phyloP scores from a whole-genome alignment of 805 yeast genomes.

The Zygosaccharomyces rouxii region DNA sequence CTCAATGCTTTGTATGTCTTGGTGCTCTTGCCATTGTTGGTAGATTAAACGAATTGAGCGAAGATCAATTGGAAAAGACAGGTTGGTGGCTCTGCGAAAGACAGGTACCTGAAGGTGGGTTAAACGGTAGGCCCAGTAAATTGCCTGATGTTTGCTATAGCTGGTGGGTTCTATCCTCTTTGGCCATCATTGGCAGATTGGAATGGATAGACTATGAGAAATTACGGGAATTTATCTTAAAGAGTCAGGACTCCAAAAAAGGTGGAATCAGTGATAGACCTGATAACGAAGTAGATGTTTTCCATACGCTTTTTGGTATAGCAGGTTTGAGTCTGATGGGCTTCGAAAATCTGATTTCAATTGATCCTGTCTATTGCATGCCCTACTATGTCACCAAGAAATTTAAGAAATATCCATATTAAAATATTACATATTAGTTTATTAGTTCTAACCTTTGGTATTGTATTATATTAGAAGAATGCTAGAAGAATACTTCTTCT shows the following conservation, averaged over 20 bases:
- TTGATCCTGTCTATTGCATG: conserved; percentile 87
- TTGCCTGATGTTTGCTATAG: conserved; percentile 96
- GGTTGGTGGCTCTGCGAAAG: conserved; percentile 91
- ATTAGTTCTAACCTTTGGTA: neutral
- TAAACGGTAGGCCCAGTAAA: conserved; percentile 95
- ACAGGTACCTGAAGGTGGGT: conserved; percentile 80
- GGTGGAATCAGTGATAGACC: conserved; percentile 95
- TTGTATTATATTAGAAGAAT: neutral
- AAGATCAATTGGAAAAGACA: conserved; percentile 42
- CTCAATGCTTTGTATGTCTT: conserved; percentile 82
- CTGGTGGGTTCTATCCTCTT: conserved; percentile 91
- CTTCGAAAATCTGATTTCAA: conserved; percentile 49
- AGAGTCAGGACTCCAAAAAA: conserved; percentile 65
- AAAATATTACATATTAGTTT: conserved; percentile 1
- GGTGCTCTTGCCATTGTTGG: conserved; percentile 72
- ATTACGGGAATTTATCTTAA: conserved; percentile 62
- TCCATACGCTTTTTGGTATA: conserved; percentile 85
- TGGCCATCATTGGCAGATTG: conserved; percentile 59
- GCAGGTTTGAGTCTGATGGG: conserved; percentile 82
- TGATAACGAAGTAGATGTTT: conserved; percentile 87
- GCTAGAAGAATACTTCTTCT: conserved; percentile 42
- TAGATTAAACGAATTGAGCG: conserved; percentile 45
- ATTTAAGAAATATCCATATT: conserved; percentile 37
- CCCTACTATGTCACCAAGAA: conserved; percentile 44
- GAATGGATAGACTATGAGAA: conserved; percentile 74